Evolutionary conservation across 352 stramenopile species (phyloP), one percentile per base, ranked within the genome.

Genomic region (Pythium scleroteichum): DNA sequence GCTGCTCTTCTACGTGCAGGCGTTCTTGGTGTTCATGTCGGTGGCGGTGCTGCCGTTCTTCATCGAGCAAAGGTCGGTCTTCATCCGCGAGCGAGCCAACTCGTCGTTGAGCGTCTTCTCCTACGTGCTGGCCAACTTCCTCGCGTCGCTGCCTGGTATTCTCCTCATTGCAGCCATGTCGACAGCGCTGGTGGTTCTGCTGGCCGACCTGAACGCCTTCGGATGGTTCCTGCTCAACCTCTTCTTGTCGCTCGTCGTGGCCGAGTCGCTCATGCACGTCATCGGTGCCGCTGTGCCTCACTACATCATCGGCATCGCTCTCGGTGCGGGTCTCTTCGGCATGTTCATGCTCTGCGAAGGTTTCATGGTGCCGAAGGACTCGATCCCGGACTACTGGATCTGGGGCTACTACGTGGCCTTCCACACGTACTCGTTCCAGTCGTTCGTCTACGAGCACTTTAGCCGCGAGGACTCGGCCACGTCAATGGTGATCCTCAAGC

Each of bases 1-100:
- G 32, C 29, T 96, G 50, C 59, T 96, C 9, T 97, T 95, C 62
- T 96, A 92, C 76, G 75, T 92, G 27, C 79, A 90, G 23, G 84
- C 87, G 8, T 97, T 97, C 61, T 69, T 97, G 46, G 85, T 94
- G 22, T 97, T 96, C 68, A 96, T 96, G 90, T 89, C 75, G 50
- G 78, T 96, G 35, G 87, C 88, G 2, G 83, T 90, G 3, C 66
- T 97, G 17, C 88, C 90, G 2, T 94, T 26, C 62, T 76, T 95
- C 27, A 76, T 97, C 52, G 79, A 96, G 44, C 78, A 96, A 56
- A 73, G 89, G 51, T 75, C 74, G 2, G 90, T 96, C 41, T 87
- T 96, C 29, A 62, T 92, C 44, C 87, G 90, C 12, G 90, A 97
- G 69, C 71, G 85, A 3, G 72, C 78, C 22, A 96, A 97, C 74